These are phyloP conservation scores for Microglena sp. DNA, from an alignment of 139 green algal genomes.

Conservation along the genomic window DNA sequence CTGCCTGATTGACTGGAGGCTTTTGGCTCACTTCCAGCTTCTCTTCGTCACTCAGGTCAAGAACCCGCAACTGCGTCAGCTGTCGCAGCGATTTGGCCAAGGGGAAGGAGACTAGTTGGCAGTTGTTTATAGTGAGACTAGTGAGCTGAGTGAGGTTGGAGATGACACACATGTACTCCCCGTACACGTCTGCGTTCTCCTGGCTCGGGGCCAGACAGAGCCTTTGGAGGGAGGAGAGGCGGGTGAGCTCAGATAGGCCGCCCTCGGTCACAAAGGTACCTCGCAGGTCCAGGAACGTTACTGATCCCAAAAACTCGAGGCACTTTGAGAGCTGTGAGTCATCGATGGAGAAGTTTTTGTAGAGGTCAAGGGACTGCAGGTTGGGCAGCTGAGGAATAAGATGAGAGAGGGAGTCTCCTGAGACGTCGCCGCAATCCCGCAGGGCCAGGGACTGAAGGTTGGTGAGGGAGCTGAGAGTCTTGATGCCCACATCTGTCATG, in stretches of 20 bases:
- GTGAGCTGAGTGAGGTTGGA: constrained; percentile 15
- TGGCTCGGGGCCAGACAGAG: constrained; percentile 22
- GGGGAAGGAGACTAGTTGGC: constrained; percentile 7
- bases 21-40: not conserved
- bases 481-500: constrained; percentile 10
- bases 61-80: constrained; percentile 12
- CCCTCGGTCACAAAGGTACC: constrained; percentile 14
- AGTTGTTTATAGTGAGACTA: constrained; percentile 18
- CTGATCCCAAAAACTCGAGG: constrained; percentile 8
- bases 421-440: constrained; percentile 15
- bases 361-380: constrained; percentile 29
- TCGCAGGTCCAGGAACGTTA: constrained; percentile 20
- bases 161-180: constrained; percentile 5
- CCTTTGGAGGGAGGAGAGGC: constrained; percentile 21
- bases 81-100: constrained; percentile 6
- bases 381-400: constrained; percentile 16
- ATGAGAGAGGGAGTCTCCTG: constrained; percentile 1
- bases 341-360: constrained; percentile 18
- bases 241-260: constrained; percentile 16
- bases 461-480: constrained; percentile 10
- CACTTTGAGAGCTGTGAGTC: constrained; percentile 20
- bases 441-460: constrained; percentile 14
- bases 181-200: not conserved
- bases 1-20: constrained; percentile 3
- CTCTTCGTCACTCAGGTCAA: constrained; percentile 29